A percentile compares a stretch with the other conserved stretches of the same genome.
Conservation (phyloP, 805 yeast species). For the Teunomyces panamensis region DNA sequence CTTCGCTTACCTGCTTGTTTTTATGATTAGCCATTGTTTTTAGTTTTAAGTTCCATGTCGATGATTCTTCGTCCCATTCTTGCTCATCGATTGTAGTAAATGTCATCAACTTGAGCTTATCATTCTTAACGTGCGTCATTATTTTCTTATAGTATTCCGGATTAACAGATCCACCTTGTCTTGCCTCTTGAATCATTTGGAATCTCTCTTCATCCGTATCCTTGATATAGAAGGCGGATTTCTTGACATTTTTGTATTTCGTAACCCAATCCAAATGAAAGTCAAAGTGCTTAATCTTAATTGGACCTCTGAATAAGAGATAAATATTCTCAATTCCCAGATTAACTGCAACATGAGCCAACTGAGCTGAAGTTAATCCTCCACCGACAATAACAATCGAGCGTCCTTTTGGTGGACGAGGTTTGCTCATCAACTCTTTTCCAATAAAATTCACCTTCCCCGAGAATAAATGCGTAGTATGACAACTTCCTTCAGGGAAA, state of each 20-base stretch:
- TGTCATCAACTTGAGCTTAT: conserved; percentile 27
- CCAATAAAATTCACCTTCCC: conserved; percentile 23
- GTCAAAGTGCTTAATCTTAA: conserved; percentile 46
- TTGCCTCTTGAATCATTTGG: conserved; percentile 39
- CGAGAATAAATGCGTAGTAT: conserved; percentile 34
- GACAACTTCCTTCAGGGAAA: conserved; percentile 28
- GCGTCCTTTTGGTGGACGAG: conserved; percentile 4
- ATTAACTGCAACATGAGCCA: conserved; percentile 36
- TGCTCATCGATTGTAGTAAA: conserved; percentile 24
- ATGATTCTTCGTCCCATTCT: conserved; percentile 20
- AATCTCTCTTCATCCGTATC: conserved; percentile 42
- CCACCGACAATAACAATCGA: conserved; percentile 42
- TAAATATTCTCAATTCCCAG: conserved; percentile 30
- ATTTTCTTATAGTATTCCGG: conserved; percentile 40
- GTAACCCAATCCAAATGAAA: conserved; percentile 50
- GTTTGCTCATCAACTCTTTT: conserved; percentile 11
- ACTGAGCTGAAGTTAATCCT: conserved; percentile 45
- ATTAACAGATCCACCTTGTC: conserved; percentile 46
- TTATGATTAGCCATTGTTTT: conserved; percentile 5
- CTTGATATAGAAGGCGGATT: conserved; percentile 40
- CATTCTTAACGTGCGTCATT: conserved; percentile 26
- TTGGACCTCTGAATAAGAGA: conserved; percentile 32
- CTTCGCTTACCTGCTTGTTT: conserved; percentile 7
- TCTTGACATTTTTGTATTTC: conserved; percentile 44
- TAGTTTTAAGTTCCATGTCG: conserved; percentile 23